A percentile compares a stretch with the other conserved stretches of the same genome.
Conservation (phyloP, 441 rosid species). For the Aquilaria agallochum region DNA sequence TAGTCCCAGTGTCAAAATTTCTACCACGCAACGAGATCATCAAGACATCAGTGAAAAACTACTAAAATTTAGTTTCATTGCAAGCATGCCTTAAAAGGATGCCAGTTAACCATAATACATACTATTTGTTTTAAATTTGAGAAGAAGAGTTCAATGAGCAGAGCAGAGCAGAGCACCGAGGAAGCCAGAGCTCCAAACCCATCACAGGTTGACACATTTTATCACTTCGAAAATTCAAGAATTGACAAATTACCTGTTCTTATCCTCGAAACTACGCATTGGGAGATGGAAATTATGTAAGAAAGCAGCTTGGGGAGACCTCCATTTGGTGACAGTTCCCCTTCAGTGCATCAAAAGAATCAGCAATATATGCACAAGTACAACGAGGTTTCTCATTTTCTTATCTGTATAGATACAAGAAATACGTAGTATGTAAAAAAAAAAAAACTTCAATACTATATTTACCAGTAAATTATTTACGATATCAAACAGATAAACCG, state of each 20-base stretch:
- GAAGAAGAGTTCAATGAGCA: no score
- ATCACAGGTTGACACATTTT: no score
- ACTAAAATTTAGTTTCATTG: no score
- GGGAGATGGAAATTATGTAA: conserved; percentile 77
- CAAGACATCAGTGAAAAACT: no score
- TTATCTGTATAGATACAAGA: background rate
- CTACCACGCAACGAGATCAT: no score
- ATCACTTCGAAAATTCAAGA: background rate
- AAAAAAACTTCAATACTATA: background rate
- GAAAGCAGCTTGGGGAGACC: conserved; percentile 65
- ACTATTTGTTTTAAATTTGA: no score
- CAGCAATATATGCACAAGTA: background rate
- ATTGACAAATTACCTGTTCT: conserved; percentile 47
- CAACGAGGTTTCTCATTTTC: no score
- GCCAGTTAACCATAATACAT: no score
- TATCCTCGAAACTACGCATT: conserved; percentile 86
- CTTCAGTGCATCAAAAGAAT: conserved; percentile 1
- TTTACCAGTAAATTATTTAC: background rate
- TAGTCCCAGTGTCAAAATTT: no score
- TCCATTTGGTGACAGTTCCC: conserved; percentile 57
- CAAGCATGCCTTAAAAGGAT: background rate
- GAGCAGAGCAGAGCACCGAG: no score
- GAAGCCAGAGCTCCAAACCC: no score
- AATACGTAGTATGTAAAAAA: background rate
- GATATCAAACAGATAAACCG: background rate